A percentile compares a stretch with the other conserved stretches of the same genome.
Evolutionary conservation across 805 yeast genomes (phyloP).

Genomic region (Kodamaea leandrae): DNA sequence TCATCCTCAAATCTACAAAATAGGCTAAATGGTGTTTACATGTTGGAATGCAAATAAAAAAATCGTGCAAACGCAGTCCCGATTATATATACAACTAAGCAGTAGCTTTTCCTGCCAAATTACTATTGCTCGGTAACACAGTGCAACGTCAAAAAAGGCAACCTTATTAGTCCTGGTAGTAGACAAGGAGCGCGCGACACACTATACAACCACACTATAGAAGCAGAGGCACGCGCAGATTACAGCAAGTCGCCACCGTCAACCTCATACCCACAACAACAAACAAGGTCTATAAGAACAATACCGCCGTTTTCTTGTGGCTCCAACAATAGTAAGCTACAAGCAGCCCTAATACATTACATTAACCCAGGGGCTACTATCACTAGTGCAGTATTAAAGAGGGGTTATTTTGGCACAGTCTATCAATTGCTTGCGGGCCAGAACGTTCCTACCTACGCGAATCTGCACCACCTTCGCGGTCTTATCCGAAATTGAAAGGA

Average conservation of each 20-base stretch:
- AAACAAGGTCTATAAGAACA: background rate
- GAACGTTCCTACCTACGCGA: background rate
- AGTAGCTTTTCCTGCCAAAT: background rate
- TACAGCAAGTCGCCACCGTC: background rate
- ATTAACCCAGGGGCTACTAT: no score
- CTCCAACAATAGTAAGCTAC: background rate
- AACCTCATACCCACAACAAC: background rate
- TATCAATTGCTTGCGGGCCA: no score
- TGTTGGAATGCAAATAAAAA: background rate
- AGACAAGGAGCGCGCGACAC: background rate
- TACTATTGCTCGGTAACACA: background rate
- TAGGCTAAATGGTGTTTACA: slow-evolving; percentile 4
- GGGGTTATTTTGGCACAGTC: no score
- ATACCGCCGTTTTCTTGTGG: background rate
- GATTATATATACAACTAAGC: slow-evolving; percentile 1
- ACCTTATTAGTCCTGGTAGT: background rate
- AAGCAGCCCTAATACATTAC: no score
- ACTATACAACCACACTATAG: background rate
- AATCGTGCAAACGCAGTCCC: background rate
- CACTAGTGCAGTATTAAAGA: no score
- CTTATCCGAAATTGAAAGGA: background rate
- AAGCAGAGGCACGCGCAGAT: no score
- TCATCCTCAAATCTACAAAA: slow-evolving; percentile 1
- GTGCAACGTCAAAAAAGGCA: slow-evolving; percentile 2
- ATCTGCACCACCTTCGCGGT: background rate